Conservation (phyloP, 805 yeast species). For the Yamadazyma sp. region DNA sequence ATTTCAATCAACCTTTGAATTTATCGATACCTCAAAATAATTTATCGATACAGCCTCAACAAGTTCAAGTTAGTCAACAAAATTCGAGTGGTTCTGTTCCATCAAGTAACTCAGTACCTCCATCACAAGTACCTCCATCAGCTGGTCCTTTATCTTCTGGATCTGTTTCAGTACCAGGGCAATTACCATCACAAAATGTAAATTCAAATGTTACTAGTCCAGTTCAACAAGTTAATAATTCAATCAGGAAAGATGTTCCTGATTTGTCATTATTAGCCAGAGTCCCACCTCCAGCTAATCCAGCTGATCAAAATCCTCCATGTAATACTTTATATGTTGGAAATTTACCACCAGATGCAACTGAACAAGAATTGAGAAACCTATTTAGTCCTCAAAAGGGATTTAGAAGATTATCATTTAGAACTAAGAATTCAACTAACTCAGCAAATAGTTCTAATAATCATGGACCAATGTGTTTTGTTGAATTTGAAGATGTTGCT, state of each 20-base stretch:
- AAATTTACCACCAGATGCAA: constrained; percentile 94
- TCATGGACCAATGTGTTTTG: constrained; percentile 99
- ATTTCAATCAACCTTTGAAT: constrained; percentile 7
- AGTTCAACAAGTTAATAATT: constrained; percentile 12
- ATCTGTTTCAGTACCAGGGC: neutral
- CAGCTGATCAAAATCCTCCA: constrained; percentile 99
- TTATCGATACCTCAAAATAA: constrained; percentile 2
- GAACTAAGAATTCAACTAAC: constrained; percentile 50
- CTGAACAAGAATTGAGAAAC: constrained; percentile 86
- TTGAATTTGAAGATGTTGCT: constrained; percentile 94
- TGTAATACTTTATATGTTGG: constrained; percentile 97
- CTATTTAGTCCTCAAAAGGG: constrained; percentile 88
- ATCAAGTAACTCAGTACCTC: neutral
- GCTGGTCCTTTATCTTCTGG: neutral
- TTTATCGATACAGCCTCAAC: neutral
- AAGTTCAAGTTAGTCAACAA: constrained; percentile 1
- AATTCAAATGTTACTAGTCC: constrained; percentile 11
- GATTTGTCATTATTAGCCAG: constrained; percentile 72
- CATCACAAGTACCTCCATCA: neutral
- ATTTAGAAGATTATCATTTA: constrained; percentile 85
- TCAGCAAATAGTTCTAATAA: constrained; percentile 33
- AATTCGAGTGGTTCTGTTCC: neutral
- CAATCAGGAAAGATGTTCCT: constrained; percentile 40
- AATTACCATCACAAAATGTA: constrained; percentile 3
- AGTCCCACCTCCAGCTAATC: constrained; percentile 92